Conservation (phyloP, 345 rosid genomes). For the Dimocarpus longan region DNA sequence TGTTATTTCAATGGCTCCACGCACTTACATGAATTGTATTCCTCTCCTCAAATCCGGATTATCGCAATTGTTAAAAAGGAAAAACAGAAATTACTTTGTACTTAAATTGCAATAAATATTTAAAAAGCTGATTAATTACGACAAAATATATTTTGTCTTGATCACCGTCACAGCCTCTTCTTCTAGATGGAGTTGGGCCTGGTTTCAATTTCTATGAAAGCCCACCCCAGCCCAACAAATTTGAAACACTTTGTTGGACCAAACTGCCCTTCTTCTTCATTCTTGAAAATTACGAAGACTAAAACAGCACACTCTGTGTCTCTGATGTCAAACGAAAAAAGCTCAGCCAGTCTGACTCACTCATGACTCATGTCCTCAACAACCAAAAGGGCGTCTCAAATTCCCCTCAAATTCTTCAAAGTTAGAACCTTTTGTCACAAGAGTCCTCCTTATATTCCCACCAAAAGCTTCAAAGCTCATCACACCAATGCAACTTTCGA, state of each 20-base stretch:
- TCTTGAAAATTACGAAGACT: too few relatives aligned
- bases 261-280: background rate
- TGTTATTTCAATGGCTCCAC: too few relatives aligned
- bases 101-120: too few relatives aligned
- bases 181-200: too few relatives aligned
- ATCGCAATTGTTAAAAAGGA: too few relatives aligned
- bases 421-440: conserved; percentile 32
- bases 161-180: too few relatives aligned
- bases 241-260: background rate
- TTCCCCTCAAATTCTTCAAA: conserved; percentile 25
- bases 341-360: background rate
- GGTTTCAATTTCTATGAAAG: too few relatives aligned
- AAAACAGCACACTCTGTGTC: background rate
- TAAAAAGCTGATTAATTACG: too few relatives aligned
- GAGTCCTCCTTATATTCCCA: conserved; percentile 25
- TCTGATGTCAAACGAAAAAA: background rate
- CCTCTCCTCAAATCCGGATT: too few relatives aligned
- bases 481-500: conserved; percentile 15
- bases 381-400: conserved; percentile 23
- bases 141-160: too few relatives aligned
- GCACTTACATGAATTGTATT: too few relatives aligned
- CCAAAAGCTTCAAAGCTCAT: conserved; percentile 28
- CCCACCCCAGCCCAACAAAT: background rate
- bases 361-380: conserved; percentile 30
- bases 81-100: too few relatives aligned